phyloP scores from a whole-genome alignment of 139 green algal species.

The Chlorella sp. region DNA sequence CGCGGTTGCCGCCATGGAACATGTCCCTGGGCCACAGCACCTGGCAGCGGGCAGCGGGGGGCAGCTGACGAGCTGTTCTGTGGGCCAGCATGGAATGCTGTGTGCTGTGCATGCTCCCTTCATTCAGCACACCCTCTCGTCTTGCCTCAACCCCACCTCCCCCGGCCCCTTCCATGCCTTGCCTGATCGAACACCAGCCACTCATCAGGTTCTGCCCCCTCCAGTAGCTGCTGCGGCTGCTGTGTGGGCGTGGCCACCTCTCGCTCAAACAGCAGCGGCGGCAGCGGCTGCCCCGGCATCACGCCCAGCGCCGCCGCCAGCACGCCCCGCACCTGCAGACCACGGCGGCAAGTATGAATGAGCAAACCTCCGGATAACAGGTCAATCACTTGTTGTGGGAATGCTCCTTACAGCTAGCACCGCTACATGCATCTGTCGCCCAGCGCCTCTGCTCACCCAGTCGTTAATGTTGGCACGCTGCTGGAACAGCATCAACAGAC shows the following conservation, averaged over 20 bases:
- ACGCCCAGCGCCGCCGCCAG: conserved; percentile 15
- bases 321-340: not conserved
- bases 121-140: too few relatives aligned
- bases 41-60: not conserved
- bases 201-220: conserved; percentile 54
- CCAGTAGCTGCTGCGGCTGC: conserved; percentile 50
- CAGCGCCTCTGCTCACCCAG: too few relatives aligned
- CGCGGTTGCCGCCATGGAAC: not conserved
- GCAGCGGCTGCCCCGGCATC: conserved; percentile 2
- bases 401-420: too few relatives aligned
- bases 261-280: conserved; percentile 4
- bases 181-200: conserved; percentile 78
- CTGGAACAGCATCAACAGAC: conserved; percentile 12
- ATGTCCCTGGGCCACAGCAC: not conserved
- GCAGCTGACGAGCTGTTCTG: too few relatives aligned
- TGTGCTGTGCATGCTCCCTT: too few relatives aligned
- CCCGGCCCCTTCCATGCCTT: not conserved
- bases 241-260: not conserved
- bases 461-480: conserved; percentile 9
- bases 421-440: too few relatives aligned
- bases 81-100: too few relatives aligned
- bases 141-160: too few relatives aligned
- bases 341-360: not conserved
- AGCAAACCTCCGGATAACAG: too few relatives aligned
- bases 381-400: too few relatives aligned